Percentiles rank a stretch among this genome's conserved stretches.
These are phyloP conservation scores for Cutaneotrichosporon cyanovorans DNA, from an alignment of 1,284 basidiomycete species.

Conservation along the genomic window DNA sequence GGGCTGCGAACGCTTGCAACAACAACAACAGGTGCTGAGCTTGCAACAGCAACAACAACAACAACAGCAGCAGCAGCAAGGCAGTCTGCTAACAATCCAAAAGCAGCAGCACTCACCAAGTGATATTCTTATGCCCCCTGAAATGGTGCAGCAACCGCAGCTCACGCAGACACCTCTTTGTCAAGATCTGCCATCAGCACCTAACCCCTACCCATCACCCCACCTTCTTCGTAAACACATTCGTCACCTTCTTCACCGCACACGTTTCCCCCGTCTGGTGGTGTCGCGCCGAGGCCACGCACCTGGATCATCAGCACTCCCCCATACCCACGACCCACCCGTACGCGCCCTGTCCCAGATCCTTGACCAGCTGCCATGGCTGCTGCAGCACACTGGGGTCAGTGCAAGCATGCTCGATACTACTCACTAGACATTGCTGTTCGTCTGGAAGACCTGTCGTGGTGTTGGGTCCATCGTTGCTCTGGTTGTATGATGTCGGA, in stretches of 20 bases:
- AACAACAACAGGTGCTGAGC: too few relatives aligned
- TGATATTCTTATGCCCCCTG: conserved; percentile 95
- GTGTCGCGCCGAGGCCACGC: conserved; percentile 79
- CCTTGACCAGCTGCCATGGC: conserved; percentile 89
- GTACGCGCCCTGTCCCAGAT: conserved; percentile 89
- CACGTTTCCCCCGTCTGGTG: conserved; percentile 77
- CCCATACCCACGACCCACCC: conserved; percentile 47
- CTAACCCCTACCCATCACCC: not conserved
- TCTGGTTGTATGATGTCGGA: not conserved
- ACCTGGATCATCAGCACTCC: conserved; percentile 37
- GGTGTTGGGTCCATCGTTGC: conserved; percentile 42
- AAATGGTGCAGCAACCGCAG: conserved; percentile 94
- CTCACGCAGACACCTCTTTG: conserved; percentile 87
- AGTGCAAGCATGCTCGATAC: not conserved
- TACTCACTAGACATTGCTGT: conserved; percentile 44
- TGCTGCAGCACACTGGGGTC: conserved; percentile 63
- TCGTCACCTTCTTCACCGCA: conserved; percentile 69
- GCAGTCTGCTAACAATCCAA: too few relatives aligned
- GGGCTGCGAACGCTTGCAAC: too few relatives aligned
- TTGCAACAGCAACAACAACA: too few relatives aligned
- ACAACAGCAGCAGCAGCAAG: too few relatives aligned
- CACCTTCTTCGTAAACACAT: conserved; percentile 80
- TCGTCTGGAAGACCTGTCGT: conserved; percentile 42
- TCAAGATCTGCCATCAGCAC: conserved; percentile 60
- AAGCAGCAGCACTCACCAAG: too few relatives aligned